Percentiles rank a stretch among this genome's conserved stretches.
These are phyloP conservation scores for Tilletiaria anomala DNA, from an alignment of 1,284 basidiomycete genomes.

Conservation along the genomic window DNA sequence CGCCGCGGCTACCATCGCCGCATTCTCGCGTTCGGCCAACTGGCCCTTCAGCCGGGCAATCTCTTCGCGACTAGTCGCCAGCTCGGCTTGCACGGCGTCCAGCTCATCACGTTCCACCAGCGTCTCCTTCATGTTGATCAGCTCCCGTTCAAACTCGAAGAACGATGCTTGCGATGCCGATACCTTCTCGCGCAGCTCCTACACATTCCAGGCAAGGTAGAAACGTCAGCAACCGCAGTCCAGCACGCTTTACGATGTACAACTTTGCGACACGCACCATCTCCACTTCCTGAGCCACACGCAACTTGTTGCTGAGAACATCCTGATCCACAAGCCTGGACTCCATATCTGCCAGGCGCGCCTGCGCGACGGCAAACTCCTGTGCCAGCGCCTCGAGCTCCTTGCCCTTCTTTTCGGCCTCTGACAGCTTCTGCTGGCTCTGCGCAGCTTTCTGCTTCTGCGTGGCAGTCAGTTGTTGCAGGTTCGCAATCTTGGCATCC, in stretches of 20 bases:
- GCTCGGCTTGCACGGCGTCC: constrained; percentile 5
- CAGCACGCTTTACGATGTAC: not conserved
- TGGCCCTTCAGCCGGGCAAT: constrained; percentile 9
- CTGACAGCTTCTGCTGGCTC: constrained; percentile 19
- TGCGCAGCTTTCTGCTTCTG: constrained; percentile 32
- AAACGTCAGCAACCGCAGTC: not conserved
- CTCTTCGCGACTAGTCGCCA: constrained; percentile 9
- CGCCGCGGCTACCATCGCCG: not conserved
- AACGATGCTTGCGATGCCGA: constrained; percentile 12
- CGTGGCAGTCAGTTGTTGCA: constrained; percentile 18
- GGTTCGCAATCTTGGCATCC: constrained; percentile 21
- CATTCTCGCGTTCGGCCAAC: constrained; percentile 5
- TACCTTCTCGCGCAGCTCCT: constrained; percentile 8
- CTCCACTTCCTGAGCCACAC: constrained; percentile 11
- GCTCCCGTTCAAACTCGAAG: constrained; percentile 15
- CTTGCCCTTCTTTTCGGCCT: constrained; percentile 16
- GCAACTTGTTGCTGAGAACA: constrained; percentile 6
- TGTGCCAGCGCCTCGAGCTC: constrained; percentile 13
- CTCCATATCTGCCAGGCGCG: constrained; percentile 9
- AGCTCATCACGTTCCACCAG: constrained; percentile 11
- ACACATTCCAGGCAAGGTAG: not conserved
- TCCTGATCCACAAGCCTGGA: constrained; percentile 9
- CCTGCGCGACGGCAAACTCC: constrained; percentile 7
- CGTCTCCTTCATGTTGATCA: constrained; percentile 15
- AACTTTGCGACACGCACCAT: not conserved